Evolutionary conservation across 805 yeast genomes (phyloP), one percentile per base, ranked within the genome.

Genomic region (Candida manassasensis): DNA sequence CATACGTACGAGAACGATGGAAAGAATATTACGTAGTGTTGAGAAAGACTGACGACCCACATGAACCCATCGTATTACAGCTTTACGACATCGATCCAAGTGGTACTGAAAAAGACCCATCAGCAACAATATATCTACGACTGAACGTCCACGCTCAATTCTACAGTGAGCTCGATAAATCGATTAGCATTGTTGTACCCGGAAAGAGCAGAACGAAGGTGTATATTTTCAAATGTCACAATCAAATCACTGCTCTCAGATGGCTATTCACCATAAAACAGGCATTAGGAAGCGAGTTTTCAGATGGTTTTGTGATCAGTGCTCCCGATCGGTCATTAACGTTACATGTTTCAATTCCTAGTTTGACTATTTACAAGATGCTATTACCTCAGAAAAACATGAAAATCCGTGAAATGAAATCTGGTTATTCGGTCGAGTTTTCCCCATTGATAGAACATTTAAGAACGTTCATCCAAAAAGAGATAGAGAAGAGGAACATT

Each of bases 11-110:
- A 7, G 89, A 84, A 38, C 60, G 87, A 32, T 87, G 96, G 93
- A 76, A 71, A 41, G 96, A 89, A 52, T 85, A 79, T 50, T 61
- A 77, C 18, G 81, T 84, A 2, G 86, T 84, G 2, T 79, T 82
- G 1, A 63, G 90, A 40, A 71, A 75, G n/a, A 77, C 84, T 0
- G 79, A 75, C 11, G 59, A 67, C 38, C 32, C 49, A 0, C 64
- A 60, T 2, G 57, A 61, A 7, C 89, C 94, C 0, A 50, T 86
- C 0, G 53, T 66, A 3, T 40, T 87, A 1, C 88, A 87, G 48
- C 74, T 88, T 40, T 81, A 77, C 56, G 71, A 69, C 9, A 56
- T 73, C 27, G 32, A 67, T 67, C 12, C 52, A 59, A 24, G 33
- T 11, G 39, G 45, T 31, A 41, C 39, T 12, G 43, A 44, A 16